Evolutionary conservation across 2,329 filamentous ascomycete species (phyloP).

Genomic region (Fusarium odoratissimum): DNA sequence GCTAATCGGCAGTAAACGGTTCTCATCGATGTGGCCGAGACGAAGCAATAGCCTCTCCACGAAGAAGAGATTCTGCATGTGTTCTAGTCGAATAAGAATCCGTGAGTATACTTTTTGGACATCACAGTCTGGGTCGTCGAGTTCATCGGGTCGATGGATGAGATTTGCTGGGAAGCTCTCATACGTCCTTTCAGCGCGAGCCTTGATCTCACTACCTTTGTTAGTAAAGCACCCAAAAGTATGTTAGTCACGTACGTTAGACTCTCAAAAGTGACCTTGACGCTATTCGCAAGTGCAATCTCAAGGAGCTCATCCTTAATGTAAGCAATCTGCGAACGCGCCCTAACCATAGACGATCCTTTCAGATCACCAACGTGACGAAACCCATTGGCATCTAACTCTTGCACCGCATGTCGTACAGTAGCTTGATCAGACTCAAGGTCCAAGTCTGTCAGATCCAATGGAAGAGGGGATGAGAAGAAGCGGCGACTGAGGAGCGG

Average conservation of each 20-base stretch:
- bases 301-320: conserved; percentile 70
- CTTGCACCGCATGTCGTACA: conserved; percentile 27
- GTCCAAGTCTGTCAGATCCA: conserved; percentile 64
- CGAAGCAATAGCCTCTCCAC: conserved; percentile 67
- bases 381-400: conserved; percentile 64
- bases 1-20: conserved; percentile 57
- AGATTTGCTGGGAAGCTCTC: conserved; percentile 53
- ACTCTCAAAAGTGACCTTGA: conserved; percentile 25
- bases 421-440: conserved; percentile 56
- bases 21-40: conserved; percentile 51
- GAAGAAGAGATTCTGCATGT: conserved; percentile 69
- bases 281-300: conserved; percentile 58
- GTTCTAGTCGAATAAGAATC: conserved; percentile 60
- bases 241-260: conserved; percentile 25
- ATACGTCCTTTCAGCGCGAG: conserved; percentile 48
- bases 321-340: conserved; percentile 59
- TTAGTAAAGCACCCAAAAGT: neutral
- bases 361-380: conserved; percentile 58
- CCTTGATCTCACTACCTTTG: conserved; percentile 50
- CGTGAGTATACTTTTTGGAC: conserved; percentile 54
- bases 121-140: conserved; percentile 49
- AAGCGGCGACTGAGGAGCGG: conserved; percentile 65
- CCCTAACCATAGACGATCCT: conserved; percentile 58
- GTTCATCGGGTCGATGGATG: conserved; percentile 52
- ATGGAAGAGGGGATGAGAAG: conserved; percentile 62